phyloP scores from a whole-genome alignment of 352 stramenopile species.

The Discostella stelligera region DNA sequence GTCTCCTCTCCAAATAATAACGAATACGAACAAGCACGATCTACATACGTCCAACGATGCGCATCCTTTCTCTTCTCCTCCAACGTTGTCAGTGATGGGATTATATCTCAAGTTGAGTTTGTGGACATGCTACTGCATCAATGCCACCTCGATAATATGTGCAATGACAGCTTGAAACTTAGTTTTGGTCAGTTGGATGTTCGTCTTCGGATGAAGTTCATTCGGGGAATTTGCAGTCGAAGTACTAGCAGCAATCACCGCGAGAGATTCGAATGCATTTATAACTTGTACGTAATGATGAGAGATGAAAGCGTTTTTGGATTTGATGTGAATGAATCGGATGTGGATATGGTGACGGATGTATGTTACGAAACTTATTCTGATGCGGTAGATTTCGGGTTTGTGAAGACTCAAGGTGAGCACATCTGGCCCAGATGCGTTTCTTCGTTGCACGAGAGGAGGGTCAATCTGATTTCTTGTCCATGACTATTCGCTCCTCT shows the following conservation, averaged over 20 bases:
- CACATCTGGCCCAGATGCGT: background rate
- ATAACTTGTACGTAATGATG: slow-evolving; percentile 35
- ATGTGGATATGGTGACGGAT: slow-evolving; percentile 15
- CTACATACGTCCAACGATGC: slow-evolving; percentile 15
- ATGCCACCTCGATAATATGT: slow-evolving; percentile 18
- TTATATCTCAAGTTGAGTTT: slow-evolving; percentile 36
- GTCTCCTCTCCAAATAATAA: too few relatives aligned
- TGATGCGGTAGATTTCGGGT: slow-evolving; percentile 26
- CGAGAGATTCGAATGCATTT: slow-evolving; percentile 32
- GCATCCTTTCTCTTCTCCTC: slow-evolving; percentile 8
- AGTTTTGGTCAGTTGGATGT: slow-evolving; percentile 34
- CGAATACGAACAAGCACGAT: background rate
- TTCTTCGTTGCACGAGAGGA: background rate
- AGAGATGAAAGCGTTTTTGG: slow-evolving; percentile 24
- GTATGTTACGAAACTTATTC: slow-evolving; percentile 30
- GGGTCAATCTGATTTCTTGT: too few relatives aligned
- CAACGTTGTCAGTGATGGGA: slow-evolving; percentile 21
- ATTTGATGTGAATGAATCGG: slow-evolving; percentile 1
- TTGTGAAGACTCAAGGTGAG: slow-evolving; percentile 26
- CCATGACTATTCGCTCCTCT: slow-evolving; percentile 3
- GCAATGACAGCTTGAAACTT: background rate
- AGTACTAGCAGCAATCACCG: background rate
- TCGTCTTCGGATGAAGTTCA: slow-evolving; percentile 33
- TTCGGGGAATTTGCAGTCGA: slow-evolving; percentile 27
- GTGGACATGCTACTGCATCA: slow-evolving; percentile 14